phyloP scores from a whole-genome alignment of 2,329 filamentous ascomycete genomes.

The Fusarium pseudoanthophilum region DNA sequence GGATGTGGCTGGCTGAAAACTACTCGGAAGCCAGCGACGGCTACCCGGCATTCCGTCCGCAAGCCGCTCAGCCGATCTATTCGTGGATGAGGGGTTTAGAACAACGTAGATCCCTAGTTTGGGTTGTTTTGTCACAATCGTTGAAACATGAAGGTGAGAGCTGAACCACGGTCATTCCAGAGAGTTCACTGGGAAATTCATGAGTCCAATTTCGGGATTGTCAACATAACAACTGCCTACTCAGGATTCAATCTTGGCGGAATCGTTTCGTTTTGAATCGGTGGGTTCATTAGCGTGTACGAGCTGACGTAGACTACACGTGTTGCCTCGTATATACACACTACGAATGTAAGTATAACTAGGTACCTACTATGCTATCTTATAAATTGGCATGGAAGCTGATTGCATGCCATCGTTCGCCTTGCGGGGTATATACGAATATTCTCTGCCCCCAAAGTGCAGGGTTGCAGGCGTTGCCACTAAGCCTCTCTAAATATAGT shows the following conservation, averaged over 20 bases:
- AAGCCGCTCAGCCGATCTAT: neutral
- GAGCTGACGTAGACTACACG: neutral
- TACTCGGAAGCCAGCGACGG: neutral
- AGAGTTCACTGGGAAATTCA: rapidly evolving
- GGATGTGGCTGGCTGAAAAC: neutral
- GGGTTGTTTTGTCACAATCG: too few species aligned
- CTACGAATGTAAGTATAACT: rapidly evolving
- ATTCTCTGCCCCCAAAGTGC: too few species aligned
- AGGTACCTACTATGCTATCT: neutral
- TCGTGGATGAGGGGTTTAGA: neutral
- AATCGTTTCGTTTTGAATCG: rapidly evolving
- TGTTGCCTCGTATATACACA: neutral
- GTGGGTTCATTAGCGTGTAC: too few species aligned
- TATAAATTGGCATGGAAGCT: neutral
- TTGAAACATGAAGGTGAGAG: neutral
- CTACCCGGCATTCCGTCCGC: neutral
- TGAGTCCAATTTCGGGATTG: rapidly evolving
- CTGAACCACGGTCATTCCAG: neutral
- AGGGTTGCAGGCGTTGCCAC: neutral
- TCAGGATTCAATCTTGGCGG: neutral
- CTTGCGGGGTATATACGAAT: neutral
- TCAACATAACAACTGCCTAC: rapidly evolving
- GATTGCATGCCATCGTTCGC: rapidly evolving
- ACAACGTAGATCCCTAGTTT: too few species aligned
- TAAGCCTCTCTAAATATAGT: neutral